Evolutionary conservation across 345 rosid species (phyloP), one percentile per base, ranked within the genome.

Genomic region (Lumnitzera littorea): DNA sequence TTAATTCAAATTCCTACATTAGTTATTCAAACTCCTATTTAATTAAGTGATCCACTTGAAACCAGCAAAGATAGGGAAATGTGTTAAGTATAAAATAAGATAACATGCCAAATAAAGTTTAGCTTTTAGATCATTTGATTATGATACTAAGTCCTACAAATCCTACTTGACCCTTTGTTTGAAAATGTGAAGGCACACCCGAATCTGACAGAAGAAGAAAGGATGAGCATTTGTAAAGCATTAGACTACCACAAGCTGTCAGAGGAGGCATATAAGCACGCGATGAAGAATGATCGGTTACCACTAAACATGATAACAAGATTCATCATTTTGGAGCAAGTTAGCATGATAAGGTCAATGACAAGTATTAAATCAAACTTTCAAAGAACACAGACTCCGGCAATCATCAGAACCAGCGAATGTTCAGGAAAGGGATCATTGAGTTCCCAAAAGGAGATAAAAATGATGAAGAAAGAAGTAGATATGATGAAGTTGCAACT

Each of bases 401-500:
- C 78, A 4, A 59, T 65, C 20, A 61, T 72, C 16, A 70, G 69
- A 65, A 54, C 65, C 6, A 48, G 64, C 8, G 63, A 55, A 31
- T 61, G 68, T 52, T 57, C 51, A 16, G 70, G 81, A 27, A 62
- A 53, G 36, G 57, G 47, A 57, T 57, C 57, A 56, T 17, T 60
- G 49, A 46, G 65, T 7, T 54, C 67, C 2, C 68, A 43, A 11
- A 67, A 68, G 12, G 86, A 85, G 76, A 64, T 82, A 53, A 76
- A 43, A 43, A 52, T 65, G 70, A 76, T 85, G 75, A 82, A 58
- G 61, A 63, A 74, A 57, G 91, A 82, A 55, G 86, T 85, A 15
- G 78, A 78, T 48, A 46, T 13, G 11, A 75, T 85, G 79, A 80
- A 82, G 68, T 16, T 57, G 79, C 82, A 82, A 50, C 74, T 85